Conservation (phyloP, 768 basidiomycete species). For the Suillus luteus region DNA sequence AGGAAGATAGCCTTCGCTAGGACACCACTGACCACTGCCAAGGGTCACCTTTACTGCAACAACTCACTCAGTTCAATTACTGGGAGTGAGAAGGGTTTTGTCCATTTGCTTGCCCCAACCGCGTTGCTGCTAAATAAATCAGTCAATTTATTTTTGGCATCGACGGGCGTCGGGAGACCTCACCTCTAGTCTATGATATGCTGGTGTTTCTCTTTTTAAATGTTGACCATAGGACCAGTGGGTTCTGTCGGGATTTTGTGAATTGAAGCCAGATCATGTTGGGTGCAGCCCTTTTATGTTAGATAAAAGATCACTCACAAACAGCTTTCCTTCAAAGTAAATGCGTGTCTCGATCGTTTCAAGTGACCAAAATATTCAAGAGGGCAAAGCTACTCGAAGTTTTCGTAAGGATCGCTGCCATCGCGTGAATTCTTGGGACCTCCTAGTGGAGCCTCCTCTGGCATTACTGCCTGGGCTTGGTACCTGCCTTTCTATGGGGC, state of each 20-base stretch:
- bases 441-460: neutral
- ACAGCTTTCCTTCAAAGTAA: neutral
- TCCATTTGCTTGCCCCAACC: conserved; percentile 10
- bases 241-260: neutral
- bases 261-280: neutral
- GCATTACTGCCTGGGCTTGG: neutral
- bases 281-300: too few species aligned
- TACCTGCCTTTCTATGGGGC: too few species aligned
- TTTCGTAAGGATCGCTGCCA: neutral
- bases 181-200: neutral
- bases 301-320: neutral
- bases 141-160: neutral
- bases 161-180: neutral
- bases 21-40: neutral
- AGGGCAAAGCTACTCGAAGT: neutral
- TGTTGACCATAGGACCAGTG: neutral
- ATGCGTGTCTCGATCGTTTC: neutral
- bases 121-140: conserved; percentile 12
- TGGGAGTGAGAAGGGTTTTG: neutral
- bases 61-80: conserved; percentile 13
- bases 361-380: neutral
- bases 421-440: neutral
- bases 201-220: neutral
- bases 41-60: neutral
- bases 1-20: neutral